A percentile compares a stretch with the other conserved stretches of the same genome.
Evolutionary conservation across 2,329 filamentous ascomycete species (phyloP).

Genomic region (Purpureocillium takamizusanense): DNA sequence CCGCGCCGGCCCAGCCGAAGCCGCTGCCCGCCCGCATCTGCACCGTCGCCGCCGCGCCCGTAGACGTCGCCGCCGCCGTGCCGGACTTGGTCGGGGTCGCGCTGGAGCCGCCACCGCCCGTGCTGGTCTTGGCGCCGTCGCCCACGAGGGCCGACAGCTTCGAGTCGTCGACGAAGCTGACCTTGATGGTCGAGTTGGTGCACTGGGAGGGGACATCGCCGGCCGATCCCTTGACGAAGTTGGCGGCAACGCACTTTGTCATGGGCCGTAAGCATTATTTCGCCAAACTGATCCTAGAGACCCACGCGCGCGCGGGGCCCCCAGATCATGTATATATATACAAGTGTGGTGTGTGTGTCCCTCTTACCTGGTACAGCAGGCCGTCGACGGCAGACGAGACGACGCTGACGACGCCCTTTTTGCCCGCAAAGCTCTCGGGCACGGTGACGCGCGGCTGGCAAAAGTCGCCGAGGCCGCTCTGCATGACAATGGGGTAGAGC

Average conservation of each 20-base stretch:
- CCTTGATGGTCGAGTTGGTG: slow-evolving; percentile 24
- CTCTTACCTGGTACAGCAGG: slow-evolving; percentile 43
- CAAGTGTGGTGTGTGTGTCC: no score
- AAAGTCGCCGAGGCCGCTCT: slow-evolving; percentile 44
- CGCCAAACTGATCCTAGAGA: background rate
- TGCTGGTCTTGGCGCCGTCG: slow-evolving; percentile 2
- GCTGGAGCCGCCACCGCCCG: slow-evolving; percentile 5
- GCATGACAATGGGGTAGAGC: slow-evolving; percentile 42
- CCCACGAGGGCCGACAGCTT: slow-evolving; percentile 24
- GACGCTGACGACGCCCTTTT: slow-evolving; percentile 45
- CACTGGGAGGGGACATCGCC: slow-evolving; percentile 20
- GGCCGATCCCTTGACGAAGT: slow-evolving; percentile 39
- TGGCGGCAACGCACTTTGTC: slow-evolving; percentile 44
- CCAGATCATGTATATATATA: background rate
- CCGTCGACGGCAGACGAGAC: slow-evolving; percentile 46
- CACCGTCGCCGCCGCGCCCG: slow-evolving; percentile 15
- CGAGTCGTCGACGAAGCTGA: slow-evolving; percentile 20
- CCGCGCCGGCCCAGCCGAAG: slow-evolving; percentile 9
- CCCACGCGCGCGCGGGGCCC: background rate
- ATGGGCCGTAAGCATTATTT: no score
- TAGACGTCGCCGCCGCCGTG: slow-evolving; percentile 9
- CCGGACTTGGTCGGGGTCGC: slow-evolving; percentile 11
- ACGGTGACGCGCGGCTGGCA: slow-evolving; percentile 41
- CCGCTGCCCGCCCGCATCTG: slow-evolving; percentile 14
- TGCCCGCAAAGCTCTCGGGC: slow-evolving; percentile 40